A percentile compares a stretch with the other conserved stretches of the same genome.
Conservation (phyloP, 257 asterid genomes). For the Rhazya stricta region DNA sequence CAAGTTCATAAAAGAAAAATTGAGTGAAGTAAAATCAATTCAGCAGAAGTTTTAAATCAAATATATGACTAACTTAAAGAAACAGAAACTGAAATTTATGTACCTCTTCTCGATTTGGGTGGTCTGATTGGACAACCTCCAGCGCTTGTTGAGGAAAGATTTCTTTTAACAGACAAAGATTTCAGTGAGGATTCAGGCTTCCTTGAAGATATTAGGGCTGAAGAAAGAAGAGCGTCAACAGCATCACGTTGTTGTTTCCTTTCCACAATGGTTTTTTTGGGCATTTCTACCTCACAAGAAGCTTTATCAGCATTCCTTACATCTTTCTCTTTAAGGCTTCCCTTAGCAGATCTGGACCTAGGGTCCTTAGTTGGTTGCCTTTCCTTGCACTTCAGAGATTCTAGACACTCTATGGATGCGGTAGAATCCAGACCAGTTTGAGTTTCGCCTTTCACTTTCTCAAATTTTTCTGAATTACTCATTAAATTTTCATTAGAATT, state of each 20-base stretch:
- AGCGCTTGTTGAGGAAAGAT: slow-evolving; percentile 28
- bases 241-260: slow-evolving; percentile 93
- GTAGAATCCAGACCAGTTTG: slow-evolving; percentile 27
- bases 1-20: not conserved
- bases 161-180: slow-evolving; percentile 45
- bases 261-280: slow-evolving; percentile 36
- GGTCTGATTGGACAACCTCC: slow-evolving; percentile 34
- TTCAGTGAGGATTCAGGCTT: slow-evolving; percentile 49
- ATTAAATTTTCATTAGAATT: slow-evolving; percentile 17
- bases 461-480: slow-evolving; percentile 27
- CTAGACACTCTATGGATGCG: slow-evolving; percentile 24
- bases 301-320: slow-evolving; percentile 25
- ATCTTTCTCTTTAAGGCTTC: slow-evolving; percentile 37
- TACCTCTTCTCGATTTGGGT: slow-evolving; percentile 51
- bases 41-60: not conserved
- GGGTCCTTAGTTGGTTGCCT: slow-evolving; percentile 19
- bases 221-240: slow-evolving; percentile 87
- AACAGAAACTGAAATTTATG: slow-evolving; percentile 3
- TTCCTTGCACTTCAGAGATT: slow-evolving; percentile 32
- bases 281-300: slow-evolving; percentile 35
- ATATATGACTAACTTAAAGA: too few species aligned
- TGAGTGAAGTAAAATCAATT: not conserved
- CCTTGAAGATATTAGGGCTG: slow-evolving; percentile 85
- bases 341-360: slow-evolving; percentile 29
- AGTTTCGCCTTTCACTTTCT: slow-evolving; percentile 36